Base-by-base conservation (phyloP, 2,329 filamentous ascomycete genomes). In the Colletotrichum sp. region DNA sequence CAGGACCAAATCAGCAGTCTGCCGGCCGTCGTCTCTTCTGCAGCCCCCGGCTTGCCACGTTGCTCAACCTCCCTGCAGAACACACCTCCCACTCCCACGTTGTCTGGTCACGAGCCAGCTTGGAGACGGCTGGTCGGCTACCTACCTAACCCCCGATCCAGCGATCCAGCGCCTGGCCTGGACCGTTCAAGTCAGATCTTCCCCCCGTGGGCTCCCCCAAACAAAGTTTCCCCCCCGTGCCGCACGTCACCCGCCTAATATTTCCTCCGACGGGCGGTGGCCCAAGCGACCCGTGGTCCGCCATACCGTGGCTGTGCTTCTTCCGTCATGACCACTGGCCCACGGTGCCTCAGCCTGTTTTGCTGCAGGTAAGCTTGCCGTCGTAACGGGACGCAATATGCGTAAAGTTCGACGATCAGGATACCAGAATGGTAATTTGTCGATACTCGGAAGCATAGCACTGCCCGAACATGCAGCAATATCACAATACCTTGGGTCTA, bases 31-130 rank as follows among this genome's bases (percentile, higher is more conserved):
- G 55, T 34, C 10, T 60, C 61, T 30, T 70, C 68, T 43, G 60
- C 68, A 62, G 61, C 61, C 68, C 52, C 52, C 34, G 72, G 68
- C 61, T 13, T 66, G 72, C 68, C 68, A 75, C 68, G 67, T 75
- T 56, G 67, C 36, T 26, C 10, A 70, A 28, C 36, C 61, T 62
- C 71, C 38, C 48, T 60, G 61, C 60, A 71, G 68, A 66, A 71
- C 58, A 30, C 26, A 32, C 16, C 28, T 30, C 26, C 56, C 18
- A 32, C 36, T 38, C 36, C 61, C 72, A 68, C 70, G 70, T 68
- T 73, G 70, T 55, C 32, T 21, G 43, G 43, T 48, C 43, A 48
- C 43, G 21, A 48, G 43, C 43, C 43, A 48, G 43, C 43, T 8
- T 13, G 43, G 43, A 48, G n/a, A 13, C 43, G 10, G 43, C n/a